Evolutionary conservation across 2,329 filamentous ascomycete genomes (phyloP), one percentile per base, ranked within the genome.

Genomic region (Penicillium sp.): DNA sequence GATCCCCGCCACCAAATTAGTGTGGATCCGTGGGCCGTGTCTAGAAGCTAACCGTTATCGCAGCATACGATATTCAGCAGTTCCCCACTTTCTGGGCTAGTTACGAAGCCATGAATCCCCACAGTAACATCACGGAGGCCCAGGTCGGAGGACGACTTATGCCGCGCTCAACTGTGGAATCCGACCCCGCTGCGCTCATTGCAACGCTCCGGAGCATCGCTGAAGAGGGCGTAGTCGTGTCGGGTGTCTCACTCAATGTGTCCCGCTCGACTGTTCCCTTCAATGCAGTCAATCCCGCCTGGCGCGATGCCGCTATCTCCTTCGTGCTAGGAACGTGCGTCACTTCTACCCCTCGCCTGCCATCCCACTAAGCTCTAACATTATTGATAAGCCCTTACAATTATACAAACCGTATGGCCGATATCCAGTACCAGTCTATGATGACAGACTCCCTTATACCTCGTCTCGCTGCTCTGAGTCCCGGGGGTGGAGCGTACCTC

Each of bases 41-140:
- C 31, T 24, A 13, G 28, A 24, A 22, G 30, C 43, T 35, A n/a
- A 35, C 10, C 8, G 9, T 10, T 40, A 27, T 39, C 41, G 18
- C 27, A 61, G 56, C 38, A 9, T 55, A 54, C 25, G 31, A 47
- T 16, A 50, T 56, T n/a, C 11, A 55, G 4, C 44, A 50, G 2
- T 59, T 59, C 31, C 41, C 56, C 7, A 55, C 58, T 8, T 61
- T 50, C 24, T 95, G 95, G 69, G 94, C 94, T 76, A 84, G 79
- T 28, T 81, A 89, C 63, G 89, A 95, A 61, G 83, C 82, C 62
- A 79, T 96, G 61, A 87, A 90, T 67, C 48, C 47, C 7, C 33
- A 38, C 6, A 24, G 44, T 8, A 59, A 58, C 9, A 53, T 61
- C 24, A 59, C 52, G 0, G 57, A 58, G 5, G 48, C 43, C 14